phyloP scores from a whole-genome alignment of 352 stramenopile species.

The Phytophthora niederhauseri region DNA sequence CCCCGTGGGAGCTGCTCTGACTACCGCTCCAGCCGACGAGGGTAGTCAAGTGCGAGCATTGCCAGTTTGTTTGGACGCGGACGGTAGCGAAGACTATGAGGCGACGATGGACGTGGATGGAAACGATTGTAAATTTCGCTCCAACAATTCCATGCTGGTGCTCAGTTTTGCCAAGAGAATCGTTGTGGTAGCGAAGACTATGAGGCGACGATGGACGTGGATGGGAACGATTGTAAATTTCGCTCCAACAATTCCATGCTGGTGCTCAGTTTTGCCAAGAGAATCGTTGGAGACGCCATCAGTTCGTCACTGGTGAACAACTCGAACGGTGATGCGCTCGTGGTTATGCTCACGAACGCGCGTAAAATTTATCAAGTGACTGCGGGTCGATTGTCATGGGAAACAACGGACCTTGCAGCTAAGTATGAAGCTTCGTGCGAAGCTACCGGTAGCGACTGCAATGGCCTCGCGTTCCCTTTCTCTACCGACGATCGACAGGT shows the following conservation, averaged over 20 bases:
- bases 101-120: conserved; percentile 38
- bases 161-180: too few relatives aligned
- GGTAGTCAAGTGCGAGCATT: conserved; percentile 55
- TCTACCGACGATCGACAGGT: conserved; percentile 24
- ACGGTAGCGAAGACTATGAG: conserved; percentile 38
- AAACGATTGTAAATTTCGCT: conserved; percentile 30
- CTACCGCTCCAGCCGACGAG: conserved; percentile 41
- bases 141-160: conserved; percentile 48
- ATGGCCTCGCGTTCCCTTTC: conserved; percentile 37
- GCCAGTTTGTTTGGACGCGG: conserved; percentile 43
- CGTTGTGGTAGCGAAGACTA: conserved; percentile 47
- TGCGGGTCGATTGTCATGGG: conserved; percentile 49
- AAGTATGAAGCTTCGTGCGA: conserved; percentile 41
- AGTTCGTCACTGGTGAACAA: conserved; percentile 26
- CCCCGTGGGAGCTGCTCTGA: conserved; percentile 35
- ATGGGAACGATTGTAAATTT: conserved; percentile 27
- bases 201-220: conserved; percentile 35
- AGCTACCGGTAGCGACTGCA: conserved; percentile 22
- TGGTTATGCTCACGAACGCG: conserved; percentile 51
- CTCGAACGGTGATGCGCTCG: conserved; percentile 4
- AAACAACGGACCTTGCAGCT: conserved; percentile 35
- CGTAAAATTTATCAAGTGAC: conserved; percentile 55
- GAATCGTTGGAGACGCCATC: conserved; percentile 51
- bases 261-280: conserved; percentile 65
- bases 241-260: conserved; percentile 45